phyloP scores from a whole-genome alignment of 108 stramenopile species.

The Cylindrotheca closterium region DNA sequence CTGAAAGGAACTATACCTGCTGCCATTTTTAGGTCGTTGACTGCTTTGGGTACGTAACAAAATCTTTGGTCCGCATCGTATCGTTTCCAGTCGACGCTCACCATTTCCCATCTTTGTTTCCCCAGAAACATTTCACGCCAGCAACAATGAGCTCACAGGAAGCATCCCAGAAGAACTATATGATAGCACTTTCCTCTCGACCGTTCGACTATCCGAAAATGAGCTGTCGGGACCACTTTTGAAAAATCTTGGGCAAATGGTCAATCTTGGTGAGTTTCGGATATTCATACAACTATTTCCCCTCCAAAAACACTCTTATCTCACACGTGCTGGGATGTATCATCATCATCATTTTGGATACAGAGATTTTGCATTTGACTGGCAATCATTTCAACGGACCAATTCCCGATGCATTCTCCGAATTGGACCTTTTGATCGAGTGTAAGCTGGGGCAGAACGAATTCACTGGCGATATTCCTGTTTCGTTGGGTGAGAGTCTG shows the following conservation, averaged over 20 bases:
- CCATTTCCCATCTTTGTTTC: not conserved
- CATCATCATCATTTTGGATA: too few relatives aligned
- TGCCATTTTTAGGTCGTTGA: constrained; percentile 4
- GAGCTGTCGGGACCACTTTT: not conserved
- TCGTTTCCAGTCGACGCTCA: not conserved
- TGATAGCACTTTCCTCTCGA: not conserved
- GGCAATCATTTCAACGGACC: constrained; percentile 48
- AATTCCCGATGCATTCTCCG: constrained; percentile 45
- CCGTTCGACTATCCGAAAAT: not conserved
- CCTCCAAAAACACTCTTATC: too few relatives aligned
- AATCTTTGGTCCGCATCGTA: not conserved
- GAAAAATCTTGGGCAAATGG: not conserved
- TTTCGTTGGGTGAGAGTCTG: constrained; percentile 7
- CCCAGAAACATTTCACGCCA: constrained; percentile 20
- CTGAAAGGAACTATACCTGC: constrained; percentile 18
- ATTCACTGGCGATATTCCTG: constrained; percentile 20
- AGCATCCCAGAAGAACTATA: constrained; percentile 19
- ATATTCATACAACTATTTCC: too few relatives aligned
- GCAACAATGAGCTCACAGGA: constrained; percentile 23
- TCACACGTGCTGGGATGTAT: too few relatives aligned
- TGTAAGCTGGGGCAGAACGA: constrained; percentile 36
- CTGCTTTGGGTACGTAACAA: not conserved
- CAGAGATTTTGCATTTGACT: constrained; percentile 12
- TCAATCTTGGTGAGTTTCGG: not conserved
- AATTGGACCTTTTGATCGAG: constrained; percentile 39